phyloP scores from a whole-genome alignment of 2,329 filamentous ascomycete species.

The Monilinia polystroma region DNA sequence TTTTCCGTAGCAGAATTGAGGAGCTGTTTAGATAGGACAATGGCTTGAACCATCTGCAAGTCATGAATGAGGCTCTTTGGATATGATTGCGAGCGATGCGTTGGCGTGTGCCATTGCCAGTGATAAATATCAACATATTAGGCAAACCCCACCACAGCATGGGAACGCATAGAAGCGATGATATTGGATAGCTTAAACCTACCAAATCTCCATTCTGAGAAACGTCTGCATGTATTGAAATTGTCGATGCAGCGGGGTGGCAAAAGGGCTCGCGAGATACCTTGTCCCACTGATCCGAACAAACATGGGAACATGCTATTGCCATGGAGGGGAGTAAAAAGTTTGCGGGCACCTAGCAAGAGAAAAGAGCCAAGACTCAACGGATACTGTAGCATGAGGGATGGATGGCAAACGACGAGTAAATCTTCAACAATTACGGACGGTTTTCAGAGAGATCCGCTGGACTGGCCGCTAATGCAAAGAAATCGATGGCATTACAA shows the following conservation, averaged over 20 bases:
- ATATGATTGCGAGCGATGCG: constrained; percentile 70
- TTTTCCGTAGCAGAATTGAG: constrained; percentile 36
- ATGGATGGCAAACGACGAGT: constrained; percentile 16
- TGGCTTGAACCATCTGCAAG: constrained; percentile 41
- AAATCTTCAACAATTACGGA: constrained; percentile 22
- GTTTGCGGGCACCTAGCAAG: constrained; percentile 18
- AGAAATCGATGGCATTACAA: constrained; percentile 28
- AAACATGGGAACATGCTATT: constrained; percentile 16
- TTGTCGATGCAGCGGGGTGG: constrained; percentile 40
- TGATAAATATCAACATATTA: constrained; percentile 67
- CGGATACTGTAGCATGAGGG: constrained; percentile 2
- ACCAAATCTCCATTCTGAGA: constrained; percentile 39
- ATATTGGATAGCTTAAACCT: constrained; percentile 39
- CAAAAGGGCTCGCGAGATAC: constrained; percentile 34
- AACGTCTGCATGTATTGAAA: constrained; percentile 38
- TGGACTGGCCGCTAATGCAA: constrained; percentile 40
- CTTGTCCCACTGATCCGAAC: constrained; percentile 24
- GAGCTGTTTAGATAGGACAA: constrained; percentile 44
- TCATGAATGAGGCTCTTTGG: constrained; percentile 59
- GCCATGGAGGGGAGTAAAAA: constrained; percentile 10
- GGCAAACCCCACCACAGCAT: constrained; percentile 59
- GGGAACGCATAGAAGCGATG: constrained; percentile 40
- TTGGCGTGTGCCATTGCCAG: constrained; percentile 84
- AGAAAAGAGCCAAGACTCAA: constrained; percentile 19
- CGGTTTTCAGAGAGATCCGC: constrained; percentile 34